Evolutionary conservation across 805 yeast species (phyloP).

Genomic region (Nakazawaea populi): DNA sequence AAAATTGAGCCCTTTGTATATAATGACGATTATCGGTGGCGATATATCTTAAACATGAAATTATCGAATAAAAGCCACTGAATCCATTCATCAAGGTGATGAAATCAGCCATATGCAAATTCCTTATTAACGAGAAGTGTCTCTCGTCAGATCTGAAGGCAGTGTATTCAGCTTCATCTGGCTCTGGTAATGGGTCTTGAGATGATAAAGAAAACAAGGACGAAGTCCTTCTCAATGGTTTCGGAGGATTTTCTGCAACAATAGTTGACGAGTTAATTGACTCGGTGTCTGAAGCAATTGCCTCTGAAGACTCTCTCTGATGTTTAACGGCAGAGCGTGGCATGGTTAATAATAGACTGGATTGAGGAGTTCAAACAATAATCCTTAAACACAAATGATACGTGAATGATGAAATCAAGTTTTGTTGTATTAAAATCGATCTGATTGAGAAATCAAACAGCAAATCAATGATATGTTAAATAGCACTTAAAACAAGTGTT

Average conservation of each 20-base stretch:
- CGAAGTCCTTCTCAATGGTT: slow-evolving; percentile 43
- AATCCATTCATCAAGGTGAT: slow-evolving; percentile 93
- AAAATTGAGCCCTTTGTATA: slow-evolving; percentile 83
- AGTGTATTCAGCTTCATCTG: slow-evolving; percentile 69
- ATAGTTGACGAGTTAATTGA: slow-evolving; percentile 1
- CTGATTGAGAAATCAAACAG: too few relatives aligned
- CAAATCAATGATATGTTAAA: too few relatives aligned
- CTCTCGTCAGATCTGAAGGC: slow-evolving; percentile 78
- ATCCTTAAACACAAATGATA: too few relatives aligned
- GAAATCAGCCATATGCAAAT: slow-evolving; percentile 92
- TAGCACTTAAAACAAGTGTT: too few relatives aligned
- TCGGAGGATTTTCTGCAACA: background rate
- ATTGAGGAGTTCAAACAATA: too few relatives aligned
- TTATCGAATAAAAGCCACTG: slow-evolving; percentile 86
- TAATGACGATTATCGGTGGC: slow-evolving; percentile 63
- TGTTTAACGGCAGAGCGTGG: background rate
- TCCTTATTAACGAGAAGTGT: slow-evolving; percentile 81
- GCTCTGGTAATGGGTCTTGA: slow-evolving; percentile 64
- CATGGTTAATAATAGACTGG: background rate
- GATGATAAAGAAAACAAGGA: slow-evolving; percentile 48
- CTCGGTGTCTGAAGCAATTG: slow-evolving; percentile 6
- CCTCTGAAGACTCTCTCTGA: background rate
- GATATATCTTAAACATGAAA: slow-evolving; percentile 79
- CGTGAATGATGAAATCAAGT: background rate
- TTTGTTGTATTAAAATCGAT: too few relatives aligned